Conservation (phyloP, 176 grass and related monocot genomes). For the Lolium multiflorum region DNA sequence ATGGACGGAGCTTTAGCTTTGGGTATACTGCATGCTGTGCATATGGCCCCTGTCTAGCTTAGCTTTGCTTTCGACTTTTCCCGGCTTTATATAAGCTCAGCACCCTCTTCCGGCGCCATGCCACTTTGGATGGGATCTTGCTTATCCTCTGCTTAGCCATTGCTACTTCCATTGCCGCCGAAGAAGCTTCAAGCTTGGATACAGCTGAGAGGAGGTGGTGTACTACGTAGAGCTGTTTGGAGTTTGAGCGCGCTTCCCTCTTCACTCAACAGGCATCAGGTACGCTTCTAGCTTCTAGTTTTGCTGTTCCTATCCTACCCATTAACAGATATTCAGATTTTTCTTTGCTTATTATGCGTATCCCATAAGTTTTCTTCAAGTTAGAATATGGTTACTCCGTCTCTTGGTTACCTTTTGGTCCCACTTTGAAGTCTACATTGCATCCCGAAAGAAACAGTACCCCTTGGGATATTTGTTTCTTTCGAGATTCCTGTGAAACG, state of each 20-base stretch:
- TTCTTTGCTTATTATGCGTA: not conserved
- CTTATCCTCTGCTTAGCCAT: slow-evolving; percentile 12
- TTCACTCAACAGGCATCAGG: not conserved
- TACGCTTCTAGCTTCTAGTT: not conserved
- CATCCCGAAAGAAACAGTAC: not conserved
- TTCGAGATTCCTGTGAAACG: not conserved
- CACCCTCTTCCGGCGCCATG: not conserved
- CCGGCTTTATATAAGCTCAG: slow-evolving; percentile 49
- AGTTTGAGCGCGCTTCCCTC: not conserved
- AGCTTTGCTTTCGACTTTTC: not conserved
- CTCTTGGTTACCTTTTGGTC: not conserved
- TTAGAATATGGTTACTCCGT: not conserved
- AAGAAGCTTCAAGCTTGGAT: not conserved
- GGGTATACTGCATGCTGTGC: slow-evolving; percentile 6
- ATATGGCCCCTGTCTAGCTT: not conserved
- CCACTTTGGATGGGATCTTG: slow-evolving; percentile 32
- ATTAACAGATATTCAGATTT: not conserved
- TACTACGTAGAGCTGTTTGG: not conserved
- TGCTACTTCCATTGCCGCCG: not conserved
- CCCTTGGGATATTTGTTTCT: too few species aligned
- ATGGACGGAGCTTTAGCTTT: slow-evolving; percentile 3
- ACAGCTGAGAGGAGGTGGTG: not conserved
- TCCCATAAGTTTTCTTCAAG: not conserved
- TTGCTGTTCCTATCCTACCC: not conserved
- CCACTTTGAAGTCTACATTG: not conserved